A percentile compares a stretch with the other conserved stretches of the same genome.
Evolutionary conservation across 2,329 filamentous ascomycete genomes (phyloP).

Genomic region (Phialophora chinensis): DNA sequence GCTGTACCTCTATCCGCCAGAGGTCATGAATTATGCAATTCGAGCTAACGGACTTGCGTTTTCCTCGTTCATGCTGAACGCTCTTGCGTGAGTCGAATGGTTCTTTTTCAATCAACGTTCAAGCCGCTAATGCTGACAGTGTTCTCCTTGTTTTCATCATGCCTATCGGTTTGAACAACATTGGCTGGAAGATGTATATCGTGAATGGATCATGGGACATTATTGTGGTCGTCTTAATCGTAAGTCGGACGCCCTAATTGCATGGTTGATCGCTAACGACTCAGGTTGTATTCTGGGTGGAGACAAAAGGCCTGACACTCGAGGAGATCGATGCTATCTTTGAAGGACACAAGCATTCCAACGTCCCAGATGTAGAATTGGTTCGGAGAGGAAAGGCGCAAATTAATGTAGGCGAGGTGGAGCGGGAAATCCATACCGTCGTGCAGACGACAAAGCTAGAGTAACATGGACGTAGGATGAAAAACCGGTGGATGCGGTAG

Average conservation of each 20-base stretch:
- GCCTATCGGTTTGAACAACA: conserved; percentile 50
- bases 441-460: conserved; percentile 18
- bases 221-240: conserved; percentile 48
- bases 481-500: background rate
- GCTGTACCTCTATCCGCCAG: conserved; percentile 56
- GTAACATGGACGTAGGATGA: background rate
- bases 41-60: conserved; percentile 42
- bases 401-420: conserved; percentile 7
- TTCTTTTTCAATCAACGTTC: conserved; percentile 34
- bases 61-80: conserved; percentile 19
- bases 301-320: conserved; percentile 41
- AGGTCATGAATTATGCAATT: conserved; percentile 58
- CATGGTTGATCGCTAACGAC: background rate
- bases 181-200: conserved; percentile 57
- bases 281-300: conserved; percentile 26
- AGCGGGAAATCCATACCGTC: conserved; percentile 10
- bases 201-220: conserved; percentile 56
- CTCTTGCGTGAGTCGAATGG: conserved; percentile 10
- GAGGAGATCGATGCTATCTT: conserved; percentile 39
- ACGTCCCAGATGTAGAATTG: conserved; percentile 19
- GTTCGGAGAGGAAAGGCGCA: conserved; percentile 14
- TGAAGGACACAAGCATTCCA: conserved; percentile 19
- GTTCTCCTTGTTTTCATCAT: conserved; percentile 17
- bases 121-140: background rate
- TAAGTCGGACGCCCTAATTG: background rate